Percentiles rank a stretch among this genome's conserved stretches.
phyloP scores from a whole-genome alignment of 495 filamentous ascomycete species.

The Aspergillus campestris region DNA sequence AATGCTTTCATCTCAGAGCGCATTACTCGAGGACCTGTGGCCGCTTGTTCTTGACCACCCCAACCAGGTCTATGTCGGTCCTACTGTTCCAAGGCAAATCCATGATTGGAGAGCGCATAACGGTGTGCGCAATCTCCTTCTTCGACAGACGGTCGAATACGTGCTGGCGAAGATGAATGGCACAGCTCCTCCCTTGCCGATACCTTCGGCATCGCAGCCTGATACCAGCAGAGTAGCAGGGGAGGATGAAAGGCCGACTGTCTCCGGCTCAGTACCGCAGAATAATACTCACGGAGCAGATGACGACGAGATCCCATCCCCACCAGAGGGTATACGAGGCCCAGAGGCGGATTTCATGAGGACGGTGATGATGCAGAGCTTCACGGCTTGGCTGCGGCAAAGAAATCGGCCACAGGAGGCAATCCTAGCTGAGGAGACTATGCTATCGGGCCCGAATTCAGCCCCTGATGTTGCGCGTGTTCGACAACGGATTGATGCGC shows the following conservation, averaged over 20 bases:
- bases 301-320: neutral
- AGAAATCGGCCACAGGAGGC: neutral
- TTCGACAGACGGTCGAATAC: conserved; percentile 7
- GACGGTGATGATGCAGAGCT: neutral
- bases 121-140: conserved; percentile 3
- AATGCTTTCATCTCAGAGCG: conserved; percentile 5
- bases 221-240: no score
- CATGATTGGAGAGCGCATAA: conserved; percentile 18
- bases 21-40: conserved; percentile 19
- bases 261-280: no score
- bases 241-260: no score
- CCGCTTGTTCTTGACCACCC: conserved; percentile 23
- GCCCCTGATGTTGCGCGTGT: conserved; percentile 2
- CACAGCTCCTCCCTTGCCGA: neutral
- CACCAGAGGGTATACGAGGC: neutral
- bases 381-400: conserved; percentile 1
- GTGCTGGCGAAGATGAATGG: neutral
- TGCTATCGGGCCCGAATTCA: neutral
- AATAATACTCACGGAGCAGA: no score
- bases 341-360: neutral
- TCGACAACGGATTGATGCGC: neutral
- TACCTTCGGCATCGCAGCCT: no score
- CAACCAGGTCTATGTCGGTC: conserved; percentile 24
- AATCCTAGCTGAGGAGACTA: conserved; percentile 1
- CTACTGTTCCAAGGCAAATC: conserved; percentile 13